Base-by-base conservation (phyloP, 345 rosid species). In the Adansonia digitata region DNA sequence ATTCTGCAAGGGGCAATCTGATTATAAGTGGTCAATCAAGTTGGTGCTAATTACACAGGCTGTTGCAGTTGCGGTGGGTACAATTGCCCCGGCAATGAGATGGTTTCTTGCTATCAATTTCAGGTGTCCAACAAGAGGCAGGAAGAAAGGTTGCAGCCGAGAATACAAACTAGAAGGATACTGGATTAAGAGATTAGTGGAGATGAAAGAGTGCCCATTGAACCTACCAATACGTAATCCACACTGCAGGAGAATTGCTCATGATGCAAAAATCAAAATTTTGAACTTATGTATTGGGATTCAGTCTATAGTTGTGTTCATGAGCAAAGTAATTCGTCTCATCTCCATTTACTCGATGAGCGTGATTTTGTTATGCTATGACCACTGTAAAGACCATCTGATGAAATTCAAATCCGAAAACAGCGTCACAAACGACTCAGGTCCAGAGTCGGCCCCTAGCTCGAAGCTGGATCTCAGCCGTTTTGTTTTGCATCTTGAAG, bases 401-500 rank as follows among this genome's bases (percentile, higher is more conserved):
- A 39, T 34, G 63, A 73, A 78, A 71, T 45, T 79, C 76, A 69
- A 18, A 66, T 35, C 79, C 46, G 56, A 24, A 5, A 72, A 71
- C 71, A 79, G 79, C 71, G 77, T 79, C 53, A 60, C 81, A 14
- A 79, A n/a, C 74, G 95, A 85, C 64, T 69, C 85, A 5, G 85
- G 77, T 34, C 73, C 74, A 51, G 81, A 80, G 67, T 76, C 81
- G 10, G 74, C 4, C 68, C 34, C 79, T 2, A 73, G 78, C 76
- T 49, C 65, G 0, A 85, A 79, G 78, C 78, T 59, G 3, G 93
- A 91, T 45, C 88, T 94, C 34, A 79, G 89, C 42, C 82, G 81
- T 7, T 95, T 78, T 75, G 98, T 92, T 71, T 67, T 95, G 83
- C 86, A 89, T 80, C 94, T 95, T 46, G 97, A 95, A 86, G 98